These are phyloP conservation scores for Venturia nashicola DNA, from an alignment of 2,329 filamentous ascomycete species.

Conservation along the genomic window DNA sequence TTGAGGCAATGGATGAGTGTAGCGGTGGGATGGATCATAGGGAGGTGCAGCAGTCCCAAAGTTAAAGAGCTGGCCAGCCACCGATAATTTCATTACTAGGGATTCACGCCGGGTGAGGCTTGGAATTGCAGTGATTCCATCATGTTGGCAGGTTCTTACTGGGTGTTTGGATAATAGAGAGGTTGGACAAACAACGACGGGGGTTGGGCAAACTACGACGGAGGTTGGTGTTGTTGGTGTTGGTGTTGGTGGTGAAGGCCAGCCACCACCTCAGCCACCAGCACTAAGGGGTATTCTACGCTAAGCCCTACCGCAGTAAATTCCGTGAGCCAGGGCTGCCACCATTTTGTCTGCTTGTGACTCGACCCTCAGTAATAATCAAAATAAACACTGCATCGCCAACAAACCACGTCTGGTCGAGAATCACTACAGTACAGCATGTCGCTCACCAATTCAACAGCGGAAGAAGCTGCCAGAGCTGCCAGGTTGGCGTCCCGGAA, in stretches of 20 bases:
- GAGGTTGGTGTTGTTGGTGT: too few species aligned
- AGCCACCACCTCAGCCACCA: too few species aligned
- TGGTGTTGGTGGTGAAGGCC: too few species aligned
- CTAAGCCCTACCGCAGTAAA: background rate
- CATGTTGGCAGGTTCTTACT: background rate
- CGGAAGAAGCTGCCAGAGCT: constrained; percentile 61
- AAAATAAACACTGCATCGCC: background rate
- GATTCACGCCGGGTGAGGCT: background rate
- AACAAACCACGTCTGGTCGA: background rate
- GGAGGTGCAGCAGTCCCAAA: background rate
- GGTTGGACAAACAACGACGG: background rate
- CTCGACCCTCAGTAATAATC: background rate
- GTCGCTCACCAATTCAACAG: constrained; percentile 81
- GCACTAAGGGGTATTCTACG: background rate
- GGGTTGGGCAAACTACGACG: too few species aligned
- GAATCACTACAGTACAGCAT: constrained; percentile 33
- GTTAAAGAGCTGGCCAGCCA: background rate
- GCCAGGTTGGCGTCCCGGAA: constrained; percentile 73
- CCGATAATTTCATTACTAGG: background rate
- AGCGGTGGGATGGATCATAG: background rate
- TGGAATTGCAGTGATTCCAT: background rate
- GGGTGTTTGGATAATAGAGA: background rate
- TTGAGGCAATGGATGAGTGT: background rate
- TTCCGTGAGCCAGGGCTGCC: background rate
- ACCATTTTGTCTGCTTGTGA: background rate